These are phyloP conservation scores for Penicillium daleae DNA, from an alignment of 495 filamentous ascomycete species.

Conservation along the genomic window DNA sequence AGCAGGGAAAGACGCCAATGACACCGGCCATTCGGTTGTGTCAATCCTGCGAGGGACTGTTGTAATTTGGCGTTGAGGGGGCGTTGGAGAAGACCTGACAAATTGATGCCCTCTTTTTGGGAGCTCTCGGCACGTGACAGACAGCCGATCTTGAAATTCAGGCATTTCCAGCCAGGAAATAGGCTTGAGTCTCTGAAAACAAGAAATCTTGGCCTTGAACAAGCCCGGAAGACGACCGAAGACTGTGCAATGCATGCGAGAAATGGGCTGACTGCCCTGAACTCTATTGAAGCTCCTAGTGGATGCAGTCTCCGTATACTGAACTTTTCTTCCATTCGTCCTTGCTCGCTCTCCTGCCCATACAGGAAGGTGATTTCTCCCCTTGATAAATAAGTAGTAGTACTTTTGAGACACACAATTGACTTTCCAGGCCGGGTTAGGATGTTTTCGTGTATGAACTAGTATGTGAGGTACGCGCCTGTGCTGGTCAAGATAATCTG, in stretches of 20 bases:
- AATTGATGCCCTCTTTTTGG: background rate
- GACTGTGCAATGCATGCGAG: background rate
- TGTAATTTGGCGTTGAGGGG: background rate
- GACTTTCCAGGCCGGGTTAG: background rate
- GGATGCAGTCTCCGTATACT: too few species aligned
- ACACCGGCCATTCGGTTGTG: background rate
- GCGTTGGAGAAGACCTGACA: background rate
- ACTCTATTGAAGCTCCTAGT: background rate
- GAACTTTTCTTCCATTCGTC: background rate
- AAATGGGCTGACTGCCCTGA: background rate
- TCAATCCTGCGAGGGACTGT: background rate
- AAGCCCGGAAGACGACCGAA: background rate
- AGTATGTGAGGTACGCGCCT: background rate
- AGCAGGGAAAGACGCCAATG: background rate
- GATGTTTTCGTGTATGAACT: background rate
- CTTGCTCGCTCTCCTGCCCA: background rate
- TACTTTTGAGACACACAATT: background rate
- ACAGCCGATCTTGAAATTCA: background rate
- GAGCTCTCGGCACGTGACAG: background rate
- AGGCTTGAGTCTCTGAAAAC: background rate
- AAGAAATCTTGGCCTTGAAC: background rate
- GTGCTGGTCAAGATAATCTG: background rate
- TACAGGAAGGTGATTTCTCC: constrained; percentile 1
- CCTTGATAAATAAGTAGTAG: background rate
- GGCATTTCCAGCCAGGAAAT: background rate